Base-by-base conservation (phyloP, 176 grass and related monocot genomes). In the Paspalum vaginatum region DNA sequence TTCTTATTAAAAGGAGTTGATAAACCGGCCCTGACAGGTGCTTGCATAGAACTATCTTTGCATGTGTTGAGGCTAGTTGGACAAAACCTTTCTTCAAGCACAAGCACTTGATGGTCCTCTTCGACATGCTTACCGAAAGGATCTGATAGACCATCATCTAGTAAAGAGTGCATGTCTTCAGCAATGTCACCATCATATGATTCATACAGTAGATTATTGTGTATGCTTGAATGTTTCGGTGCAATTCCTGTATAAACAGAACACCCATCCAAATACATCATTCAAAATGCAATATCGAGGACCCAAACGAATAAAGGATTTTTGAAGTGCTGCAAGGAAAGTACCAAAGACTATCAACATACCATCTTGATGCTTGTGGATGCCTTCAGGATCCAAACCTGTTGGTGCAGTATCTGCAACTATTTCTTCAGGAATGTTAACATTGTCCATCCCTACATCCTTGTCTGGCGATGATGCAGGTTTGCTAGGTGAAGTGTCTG, bases 221-320 rank as follows among this genome's bases (percentile, higher is more conserved):
- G 2, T 5, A 58, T 72, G 61, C 26, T 82, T 80, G 62, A 79
- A 63, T 53, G 12, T 53, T 51, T 43, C 32, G 21, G 52, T 59
- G 38, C 49, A 86, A 71, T 85, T 88, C 72, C 91, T 82, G 83
- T 76, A 82, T 85, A 81, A 85, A 81, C 80, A 81, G 51, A 82
- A 59, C 27, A 65, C 18, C 15, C 21, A 74, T 49, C 24, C 24
- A 72, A 82, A 85, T 9, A 67, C 78, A 81, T n/a, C 70, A 77
- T 45, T 49, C 55, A 65, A 61, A 79, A 75, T 63, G 58, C 40
- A 79, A 60, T 83, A 61, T 61, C 60, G 67, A 64, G 54, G 48
- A 56, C 24, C 13, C 16, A 78, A 62, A 21, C 13, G 52, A 81
- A 66, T 11, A 52, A 59, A 84, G 45, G 21, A 88, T 51, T 84